Base-by-base conservation (phyloP, 2,329 filamentous ascomycete genomes). In the Grosmannia penicillata region DNA sequence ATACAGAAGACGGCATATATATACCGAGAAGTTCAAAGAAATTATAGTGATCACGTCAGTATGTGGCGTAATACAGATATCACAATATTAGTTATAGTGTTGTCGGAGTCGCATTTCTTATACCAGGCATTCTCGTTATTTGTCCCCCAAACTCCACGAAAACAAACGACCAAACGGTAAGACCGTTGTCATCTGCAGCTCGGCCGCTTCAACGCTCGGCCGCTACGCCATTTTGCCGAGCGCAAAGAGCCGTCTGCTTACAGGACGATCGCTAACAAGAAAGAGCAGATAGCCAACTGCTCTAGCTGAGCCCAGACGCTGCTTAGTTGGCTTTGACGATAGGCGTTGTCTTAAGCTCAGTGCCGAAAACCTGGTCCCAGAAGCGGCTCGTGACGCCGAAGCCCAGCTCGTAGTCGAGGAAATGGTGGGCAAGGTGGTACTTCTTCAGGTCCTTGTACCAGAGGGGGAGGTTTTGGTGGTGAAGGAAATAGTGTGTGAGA, bases 401-500 rank as follows among this genome's bases (percentile, higher is more conserved):
- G 37, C 91, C 91, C 48, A 94, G 89, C 60, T 98, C 82, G 56
- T 93, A 98, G 57, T 98, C 91, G 44, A 91, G 84, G 60, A 95
- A 98, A 63, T 98, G 91, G 57, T 98, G 91, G 56, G 86, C 77
- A 23, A 98, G 77, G 56, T 98, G 91, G 55, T 95, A 93, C 61
- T 94, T 96, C 76, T 98, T 98, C 51, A 96, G 73, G 47, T 76
- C 69, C 60, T 82, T 83, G 65, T 93, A 96, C 71, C 85, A 94
- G 2, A 78, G 63, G 14, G 91, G 91, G 3, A 98, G 75, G 51
- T 85, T 93, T 62, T 82, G 75, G 64, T 98, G 91, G 59, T 98
- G 91, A 28, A 98, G 72, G 70, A 98, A 98, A 68, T 96, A 98
- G 59, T 98, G 91, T 2, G 91, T 98, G 65, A 95, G 54, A 57